These are phyloP conservation scores for Zymoseptoria crescenta DNA, from an alignment of 2,329 filamentous ascomycete genomes.

Conservation along the genomic window DNA sequence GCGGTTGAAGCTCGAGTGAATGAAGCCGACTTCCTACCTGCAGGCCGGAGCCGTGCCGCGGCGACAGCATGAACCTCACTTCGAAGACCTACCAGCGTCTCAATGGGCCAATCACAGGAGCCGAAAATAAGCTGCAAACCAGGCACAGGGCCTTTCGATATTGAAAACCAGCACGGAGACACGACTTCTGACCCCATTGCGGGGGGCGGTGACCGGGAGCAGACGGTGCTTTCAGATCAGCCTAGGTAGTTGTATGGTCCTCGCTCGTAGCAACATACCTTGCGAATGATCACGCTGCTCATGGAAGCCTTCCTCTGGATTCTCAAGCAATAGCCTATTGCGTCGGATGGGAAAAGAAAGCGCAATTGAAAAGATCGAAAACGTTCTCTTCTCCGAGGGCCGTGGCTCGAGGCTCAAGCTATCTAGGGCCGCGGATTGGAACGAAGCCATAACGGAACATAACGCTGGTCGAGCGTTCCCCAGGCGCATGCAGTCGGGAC, in stretches of 20 bases:
- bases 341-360: background rate
- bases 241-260: background rate
- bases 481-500: background rate
- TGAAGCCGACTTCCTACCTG: background rate
- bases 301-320: background rate
- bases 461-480: background rate
- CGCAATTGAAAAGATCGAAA: background rate
- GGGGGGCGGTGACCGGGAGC: background rate
- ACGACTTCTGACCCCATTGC: background rate
- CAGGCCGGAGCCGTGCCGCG: background rate
- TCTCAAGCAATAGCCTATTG: background rate
- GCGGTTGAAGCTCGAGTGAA: background rate
- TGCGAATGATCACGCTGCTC: background rate
- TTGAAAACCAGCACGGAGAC: background rate
- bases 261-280: background rate
- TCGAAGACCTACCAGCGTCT: background rate
- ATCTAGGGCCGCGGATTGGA: background rate
- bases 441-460: background rate
- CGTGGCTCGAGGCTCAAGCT: background rate
- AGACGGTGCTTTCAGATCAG: background rate
- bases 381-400: background rate
- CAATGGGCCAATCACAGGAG: background rate
- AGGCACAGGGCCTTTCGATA: no score
- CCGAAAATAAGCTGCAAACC: background rate
- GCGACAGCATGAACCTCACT: background rate